phyloP scores from a whole-genome alignment of 495 filamentous ascomycete species.

The Staphylotrichum tortipilum region DNA sequence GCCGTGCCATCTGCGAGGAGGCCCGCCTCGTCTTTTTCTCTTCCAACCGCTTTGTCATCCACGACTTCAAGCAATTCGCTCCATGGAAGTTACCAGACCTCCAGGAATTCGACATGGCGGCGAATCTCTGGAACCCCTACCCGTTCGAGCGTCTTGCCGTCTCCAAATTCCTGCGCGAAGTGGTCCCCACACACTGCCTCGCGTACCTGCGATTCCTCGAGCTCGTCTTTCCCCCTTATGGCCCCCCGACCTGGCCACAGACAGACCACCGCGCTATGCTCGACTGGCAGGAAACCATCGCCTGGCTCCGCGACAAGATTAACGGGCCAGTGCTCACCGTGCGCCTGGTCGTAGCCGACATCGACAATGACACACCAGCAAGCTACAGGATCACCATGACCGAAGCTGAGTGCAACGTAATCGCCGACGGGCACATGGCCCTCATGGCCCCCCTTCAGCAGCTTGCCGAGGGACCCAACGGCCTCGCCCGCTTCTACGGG shows the following conservation, averaged over 20 bases:
- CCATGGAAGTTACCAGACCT: too few species aligned
- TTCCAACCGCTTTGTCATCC: neutral
- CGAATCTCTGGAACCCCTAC: too few species aligned
- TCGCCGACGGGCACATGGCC: neutral
- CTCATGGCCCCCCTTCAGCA: neutral
- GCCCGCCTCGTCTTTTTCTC: constrained; percentile 5
- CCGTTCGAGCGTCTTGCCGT: neutral
- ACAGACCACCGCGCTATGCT: neutral
- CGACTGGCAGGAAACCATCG: neutral
- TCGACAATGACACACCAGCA: neutral
- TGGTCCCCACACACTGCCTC: neutral
- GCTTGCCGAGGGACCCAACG: neutral
- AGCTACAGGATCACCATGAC: too few species aligned
- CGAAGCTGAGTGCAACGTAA: neutral
- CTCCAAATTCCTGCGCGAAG: neutral
- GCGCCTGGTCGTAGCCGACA: neutral
- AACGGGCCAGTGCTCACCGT: neutral
- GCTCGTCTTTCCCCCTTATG: neutral
- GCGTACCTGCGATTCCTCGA: neutral
- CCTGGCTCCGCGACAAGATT: neutral
- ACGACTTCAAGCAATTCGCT: too few species aligned
- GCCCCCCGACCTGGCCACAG: neutral
- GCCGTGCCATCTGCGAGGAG: neutral
- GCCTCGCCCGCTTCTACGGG: neutral
- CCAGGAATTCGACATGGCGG: too few species aligned